phyloP scores from a whole-genome alignment of 78 protist species.

The Dictyostelium citrinum region DNA sequence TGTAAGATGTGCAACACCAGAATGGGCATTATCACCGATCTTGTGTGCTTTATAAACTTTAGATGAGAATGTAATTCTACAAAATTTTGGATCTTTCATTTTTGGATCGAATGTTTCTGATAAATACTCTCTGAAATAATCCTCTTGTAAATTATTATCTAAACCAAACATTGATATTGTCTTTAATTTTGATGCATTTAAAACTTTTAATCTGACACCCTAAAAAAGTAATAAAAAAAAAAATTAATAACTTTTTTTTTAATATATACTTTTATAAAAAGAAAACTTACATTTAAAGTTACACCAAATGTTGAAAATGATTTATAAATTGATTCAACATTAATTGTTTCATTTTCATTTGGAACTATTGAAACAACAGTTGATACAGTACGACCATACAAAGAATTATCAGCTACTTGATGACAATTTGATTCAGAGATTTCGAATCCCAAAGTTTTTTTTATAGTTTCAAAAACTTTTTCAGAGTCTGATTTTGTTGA shows the following conservation, averaged over 20 bases:
- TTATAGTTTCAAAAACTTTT: background rate
- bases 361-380: background rate
- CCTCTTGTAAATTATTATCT: background rate
- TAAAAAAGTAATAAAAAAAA: background rate
- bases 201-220: conserved; percentile 1
- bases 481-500: no score
- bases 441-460: background rate
- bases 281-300: background rate
- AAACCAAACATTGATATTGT: background rate
- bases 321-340: background rate
- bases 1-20: background rate
- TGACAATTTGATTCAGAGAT: background rate
- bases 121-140: background rate
- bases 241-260: background rate
- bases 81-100: background rate
- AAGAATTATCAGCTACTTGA: background rate
- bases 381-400: background rate
- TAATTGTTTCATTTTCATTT: background rate
- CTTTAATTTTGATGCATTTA: background rate
- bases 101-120: background rate
- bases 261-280: background rate
- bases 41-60: background rate
- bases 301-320: background rate
- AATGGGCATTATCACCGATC: background rate
- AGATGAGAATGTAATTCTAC: background rate